Evolutionary conservation across 495 filamentous ascomycete species (phyloP).

Genomic region (Neurospora discreta): DNA sequence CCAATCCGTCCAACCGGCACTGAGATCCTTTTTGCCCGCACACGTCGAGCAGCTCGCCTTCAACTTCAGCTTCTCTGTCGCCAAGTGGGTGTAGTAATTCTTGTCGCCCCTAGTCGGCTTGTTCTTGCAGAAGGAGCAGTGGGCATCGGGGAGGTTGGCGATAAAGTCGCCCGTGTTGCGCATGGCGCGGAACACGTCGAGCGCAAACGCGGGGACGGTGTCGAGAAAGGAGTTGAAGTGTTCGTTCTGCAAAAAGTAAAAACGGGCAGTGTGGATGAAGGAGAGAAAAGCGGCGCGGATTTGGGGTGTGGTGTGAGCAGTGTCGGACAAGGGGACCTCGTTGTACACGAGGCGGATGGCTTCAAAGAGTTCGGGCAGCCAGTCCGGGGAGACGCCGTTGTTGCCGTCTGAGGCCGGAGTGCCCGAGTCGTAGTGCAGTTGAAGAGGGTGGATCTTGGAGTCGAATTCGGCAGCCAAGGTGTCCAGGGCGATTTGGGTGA

Average conservation of each 20-base stretch:
- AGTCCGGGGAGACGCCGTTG: background rate
- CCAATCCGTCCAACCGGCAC: constrained; percentile 5
- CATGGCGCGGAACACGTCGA: constrained; percentile 16
- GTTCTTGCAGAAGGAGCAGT: constrained; percentile 9
- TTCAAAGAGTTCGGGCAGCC: constrained; percentile 17
- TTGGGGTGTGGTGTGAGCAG: background rate
- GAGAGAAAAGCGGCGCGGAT: constrained; percentile 9
- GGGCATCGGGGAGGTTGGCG: constrained; percentile 3
- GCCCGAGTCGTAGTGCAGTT: constrained; percentile 6
- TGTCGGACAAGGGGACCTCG: background rate
- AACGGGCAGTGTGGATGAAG: constrained; percentile 13
- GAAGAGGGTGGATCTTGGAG: constrained; percentile 5
- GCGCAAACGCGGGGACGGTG: constrained; percentile 3
- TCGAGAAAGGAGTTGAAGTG: constrained; percentile 11
- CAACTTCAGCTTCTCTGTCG: constrained; percentile 7
- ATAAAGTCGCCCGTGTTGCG: constrained; percentile 11
- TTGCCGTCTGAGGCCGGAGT: background rate
- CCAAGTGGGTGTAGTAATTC: constrained; percentile 14
- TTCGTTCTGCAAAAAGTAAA: constrained; percentile 8
- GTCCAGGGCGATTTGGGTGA: constrained; percentile 13
- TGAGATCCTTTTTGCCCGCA: constrained; percentile 3
- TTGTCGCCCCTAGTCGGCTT: constrained; percentile 7
- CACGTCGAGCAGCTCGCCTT: constrained; percentile 6
- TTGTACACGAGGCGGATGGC: constrained; percentile 13
- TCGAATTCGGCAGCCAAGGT: constrained; percentile 11